phyloP scores from a whole-genome alignment of 2,329 filamentous ascomycete genomes.

The Epichloe elymi region DNA sequence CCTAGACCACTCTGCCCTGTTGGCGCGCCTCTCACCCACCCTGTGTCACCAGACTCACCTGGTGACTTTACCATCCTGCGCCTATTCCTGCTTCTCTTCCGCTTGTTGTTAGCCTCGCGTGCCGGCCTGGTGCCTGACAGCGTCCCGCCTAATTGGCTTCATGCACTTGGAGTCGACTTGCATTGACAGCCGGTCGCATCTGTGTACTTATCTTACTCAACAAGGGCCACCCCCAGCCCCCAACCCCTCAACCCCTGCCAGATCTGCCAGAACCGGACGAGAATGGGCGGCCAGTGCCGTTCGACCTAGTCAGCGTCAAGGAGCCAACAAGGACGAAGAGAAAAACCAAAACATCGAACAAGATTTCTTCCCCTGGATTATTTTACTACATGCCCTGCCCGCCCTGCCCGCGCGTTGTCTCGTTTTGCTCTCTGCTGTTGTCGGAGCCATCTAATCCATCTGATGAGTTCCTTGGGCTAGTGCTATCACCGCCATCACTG shows the following conservation, averaged over 20 bases:
- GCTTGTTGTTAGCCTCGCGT: background rate
- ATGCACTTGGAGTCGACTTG: conserved; percentile 4
- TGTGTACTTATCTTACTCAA: background rate
- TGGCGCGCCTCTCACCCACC: background rate
- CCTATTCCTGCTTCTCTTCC: background rate
- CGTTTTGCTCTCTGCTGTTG: background rate
- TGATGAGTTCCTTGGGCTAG: background rate
- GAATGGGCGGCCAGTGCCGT: conserved; percentile 2
- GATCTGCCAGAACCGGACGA: conserved; percentile 5
- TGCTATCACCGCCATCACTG: background rate
- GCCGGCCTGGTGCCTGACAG: conserved; percentile 3
- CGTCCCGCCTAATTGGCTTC: conserved; percentile 3
- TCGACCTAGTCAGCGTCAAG: background rate
- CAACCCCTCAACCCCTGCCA: background rate
- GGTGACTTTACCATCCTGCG: too few relatives aligned
- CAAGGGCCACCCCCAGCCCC: too few relatives aligned
- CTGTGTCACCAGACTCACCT: too few relatives aligned
- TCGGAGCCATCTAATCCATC: background rate
- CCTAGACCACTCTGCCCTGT: background rate
- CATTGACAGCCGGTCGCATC: conserved; percentile 4
- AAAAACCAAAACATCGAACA: background rate
- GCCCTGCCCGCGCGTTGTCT: background rate
- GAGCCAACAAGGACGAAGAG: background rate
- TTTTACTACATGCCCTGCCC: background rate
- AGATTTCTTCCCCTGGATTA: background rate